A percentile compares a stretch with the other conserved stretches of the same genome.
These are phyloP conservation scores for Phellinidium pouzarii DNA, from an alignment of 1,284 basidiomycete genomes.

Conservation along the genomic window DNA sequence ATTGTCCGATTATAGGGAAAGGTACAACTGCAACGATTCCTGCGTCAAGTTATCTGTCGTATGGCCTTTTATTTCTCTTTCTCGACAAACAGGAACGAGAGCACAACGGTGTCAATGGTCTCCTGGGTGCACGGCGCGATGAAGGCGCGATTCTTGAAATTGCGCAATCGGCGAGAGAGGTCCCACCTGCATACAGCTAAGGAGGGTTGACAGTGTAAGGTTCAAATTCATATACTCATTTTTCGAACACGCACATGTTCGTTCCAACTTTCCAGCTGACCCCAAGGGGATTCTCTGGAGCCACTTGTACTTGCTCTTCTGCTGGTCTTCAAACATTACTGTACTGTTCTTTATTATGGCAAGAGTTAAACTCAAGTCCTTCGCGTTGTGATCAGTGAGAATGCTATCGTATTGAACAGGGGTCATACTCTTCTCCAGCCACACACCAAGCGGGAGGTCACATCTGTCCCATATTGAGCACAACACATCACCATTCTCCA, in stretches of 20 bases:
- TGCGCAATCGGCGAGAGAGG: conserved; percentile 31
- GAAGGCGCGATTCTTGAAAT: conserved; percentile 29
- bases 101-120: conserved; percentile 32
- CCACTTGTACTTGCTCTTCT: conserved; percentile 35
- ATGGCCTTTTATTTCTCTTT: conserved; percentile 25
- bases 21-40: conserved; percentile 17
- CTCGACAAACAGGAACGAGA: conserved; percentile 37
- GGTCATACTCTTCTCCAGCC: conserved; percentile 39
- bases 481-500: background rate
- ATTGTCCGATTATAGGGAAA: too few species aligned
- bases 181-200: conserved; percentile 31
- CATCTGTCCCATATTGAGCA: conserved; percentile 11
- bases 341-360: conserved; percentile 24
- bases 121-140: conserved; percentile 30
- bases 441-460: conserved; percentile 29
- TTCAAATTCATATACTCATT: background rate
- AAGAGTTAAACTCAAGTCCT: background rate
- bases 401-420: conserved; percentile 38
- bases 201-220: background rate
- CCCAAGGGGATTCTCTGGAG: conserved; percentile 32
- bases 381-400: background rate
- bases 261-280: too few species aligned
- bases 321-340: conserved; percentile 33
- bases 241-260: too few species aligned
- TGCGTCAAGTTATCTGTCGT: conserved; percentile 23